phyloP scores from a whole-genome alignment of 2,329 filamentous ascomycete species.

The Paraconiothyrium sp. region DNA sequence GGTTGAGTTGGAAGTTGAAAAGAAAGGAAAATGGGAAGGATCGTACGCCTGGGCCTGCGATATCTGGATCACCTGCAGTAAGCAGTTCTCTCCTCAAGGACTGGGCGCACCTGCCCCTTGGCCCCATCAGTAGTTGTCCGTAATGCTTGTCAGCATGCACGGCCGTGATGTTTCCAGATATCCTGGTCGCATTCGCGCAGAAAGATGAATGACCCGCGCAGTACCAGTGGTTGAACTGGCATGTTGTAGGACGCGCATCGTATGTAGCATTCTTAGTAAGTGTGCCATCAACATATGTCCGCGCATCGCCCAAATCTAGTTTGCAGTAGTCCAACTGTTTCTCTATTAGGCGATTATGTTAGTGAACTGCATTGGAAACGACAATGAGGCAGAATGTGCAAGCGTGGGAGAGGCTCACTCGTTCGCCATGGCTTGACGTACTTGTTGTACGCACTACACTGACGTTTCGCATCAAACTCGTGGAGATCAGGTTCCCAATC shows the following conservation, averaged over 20 bases:
- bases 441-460: conserved; percentile 1
- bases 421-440: neutral
- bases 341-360: neutral
- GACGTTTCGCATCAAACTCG: neutral
- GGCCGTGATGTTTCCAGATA: neutral
- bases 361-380: neutral
- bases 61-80: neutral
- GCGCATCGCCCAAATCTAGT: neutral
- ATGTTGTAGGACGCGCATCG: neutral
- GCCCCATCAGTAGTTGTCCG: neutral
- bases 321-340: neutral
- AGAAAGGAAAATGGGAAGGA: neutral
- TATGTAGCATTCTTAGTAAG: neutral
- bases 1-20: neutral
- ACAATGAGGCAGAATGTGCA: neutral
- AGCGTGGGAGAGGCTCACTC: neutral
- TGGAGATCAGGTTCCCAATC: neutral
- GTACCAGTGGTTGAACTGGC: conserved; percentile 3
- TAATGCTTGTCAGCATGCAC: neutral
- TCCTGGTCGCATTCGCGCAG: neutral
- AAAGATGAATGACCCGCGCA: neutral
- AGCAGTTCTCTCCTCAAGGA: neutral
- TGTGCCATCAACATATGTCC: neutral
- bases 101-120: neutral
- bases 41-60: neutral